Evolutionary conservation across 768 basidiomycete genomes (phyloP), one percentile per base, ranked within the genome.

Genomic region (Saitozyma podzolica): DNA sequence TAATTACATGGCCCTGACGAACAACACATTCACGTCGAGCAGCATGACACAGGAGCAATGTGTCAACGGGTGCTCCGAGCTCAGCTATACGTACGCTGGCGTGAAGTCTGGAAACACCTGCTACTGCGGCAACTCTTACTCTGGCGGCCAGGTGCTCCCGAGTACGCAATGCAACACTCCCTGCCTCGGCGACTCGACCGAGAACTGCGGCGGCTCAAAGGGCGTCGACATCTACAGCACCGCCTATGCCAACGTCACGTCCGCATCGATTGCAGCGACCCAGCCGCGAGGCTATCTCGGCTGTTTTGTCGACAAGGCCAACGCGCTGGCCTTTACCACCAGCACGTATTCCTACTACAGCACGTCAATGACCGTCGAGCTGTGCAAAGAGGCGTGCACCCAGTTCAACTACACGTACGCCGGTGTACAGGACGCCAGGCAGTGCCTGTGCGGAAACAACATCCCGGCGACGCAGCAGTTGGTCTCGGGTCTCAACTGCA

Each of bases 151-250:
- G 48, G 40, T 17, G 51, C 39, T 39, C 40, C 13, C 10, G 13
- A 37, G n/a, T 2, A 53, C 13, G 13, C 51, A 53, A 10, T 77
- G 75, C 54, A 60, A 63, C 10, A 50, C 52, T n/a, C 42, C 63
- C 9, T 75, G 73, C 58, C 42, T 55, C 3, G 76, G 76, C 37
- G 70, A 75, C 48, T 51, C 65, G 8, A 64, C 53, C 29, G 55
- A 64, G 43, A 54, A 37, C 5, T 68, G 58, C 19, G 66, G 66
- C 8, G 54, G 20, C 29, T 53, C 16, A 13, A 17, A 13, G 29
- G 29, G 13, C 51, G 7, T 53, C 29, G 51, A 53, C 51, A 13
- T 16, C 51, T 53, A 3, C 29, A 53, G 20, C 47, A 48, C 47
- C 17, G 19, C 47, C 3, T 48, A 14, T 6, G 47, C 47, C 17